These are phyloP conservation scores for Tolypocladium guangdongense DNA, from an alignment of 2,329 filamentous ascomycete species.

Conservation along the genomic window DNA sequence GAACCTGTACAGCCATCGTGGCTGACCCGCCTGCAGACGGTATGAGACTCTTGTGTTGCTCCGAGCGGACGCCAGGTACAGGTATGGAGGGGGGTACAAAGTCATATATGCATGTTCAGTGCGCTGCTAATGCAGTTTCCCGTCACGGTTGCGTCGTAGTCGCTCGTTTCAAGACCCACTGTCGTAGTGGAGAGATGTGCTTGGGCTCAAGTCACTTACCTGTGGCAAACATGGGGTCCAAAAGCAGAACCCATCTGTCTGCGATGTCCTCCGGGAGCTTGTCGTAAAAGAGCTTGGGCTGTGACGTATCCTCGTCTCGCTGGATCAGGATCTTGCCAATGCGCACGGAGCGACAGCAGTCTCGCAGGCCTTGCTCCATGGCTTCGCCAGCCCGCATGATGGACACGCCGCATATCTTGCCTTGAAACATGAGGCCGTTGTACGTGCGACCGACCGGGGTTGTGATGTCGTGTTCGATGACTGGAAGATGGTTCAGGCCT, in stretches of 20 bases:
- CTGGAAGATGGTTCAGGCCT: slow-evolving; percentile 90
- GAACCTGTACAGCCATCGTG: slow-evolving; percentile 90
- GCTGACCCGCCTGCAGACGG: slow-evolving; percentile 69
- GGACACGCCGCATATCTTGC: slow-evolving; percentile 95
- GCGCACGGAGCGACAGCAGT: slow-evolving; percentile 94
- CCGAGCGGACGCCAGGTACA: neutral
- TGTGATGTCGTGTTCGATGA: slow-evolving; percentile 77
- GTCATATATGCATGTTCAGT: neutral
- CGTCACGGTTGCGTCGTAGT: neutral
- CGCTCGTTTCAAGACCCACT: neutral
- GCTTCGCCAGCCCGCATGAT: slow-evolving; percentile 98
- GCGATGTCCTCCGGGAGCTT: slow-evolving; percentile 93
- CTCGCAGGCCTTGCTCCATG: slow-evolving; percentile 93
- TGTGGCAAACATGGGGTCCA: slow-evolving; percentile 99
- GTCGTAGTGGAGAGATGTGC: neutral
- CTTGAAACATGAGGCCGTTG: slow-evolving; percentile 86
- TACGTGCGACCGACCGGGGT: slow-evolving; percentile 86
- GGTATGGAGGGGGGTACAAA: neutral
- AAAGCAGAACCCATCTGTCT: slow-evolving; percentile 80
- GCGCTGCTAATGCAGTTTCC: neutral
- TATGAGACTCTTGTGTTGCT: slow-evolving; percentile 1
- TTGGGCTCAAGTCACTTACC: slow-evolving; percentile 38
- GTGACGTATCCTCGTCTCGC: slow-evolving; percentile 85
- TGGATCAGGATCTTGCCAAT: slow-evolving; percentile 99
- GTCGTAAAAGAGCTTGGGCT: slow-evolving; percentile 93